A percentile compares a stretch with the other conserved stretches of the same genome.
Conservation (phyloP, 176 grass and related monocot species). For the Aegilops bicornis region DNA sequence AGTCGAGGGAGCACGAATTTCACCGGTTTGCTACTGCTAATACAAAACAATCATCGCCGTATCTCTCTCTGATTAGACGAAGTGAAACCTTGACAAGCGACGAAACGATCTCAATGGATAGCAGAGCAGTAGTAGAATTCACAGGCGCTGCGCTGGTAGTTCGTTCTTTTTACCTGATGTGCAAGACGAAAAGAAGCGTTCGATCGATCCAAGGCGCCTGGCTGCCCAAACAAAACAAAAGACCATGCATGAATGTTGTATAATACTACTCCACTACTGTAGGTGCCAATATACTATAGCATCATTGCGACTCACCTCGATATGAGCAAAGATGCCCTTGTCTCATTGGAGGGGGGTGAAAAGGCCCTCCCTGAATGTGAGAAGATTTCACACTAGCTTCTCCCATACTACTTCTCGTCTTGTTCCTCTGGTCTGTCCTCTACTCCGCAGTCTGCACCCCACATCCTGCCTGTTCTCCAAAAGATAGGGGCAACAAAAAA, state of each 20-base stretch:
- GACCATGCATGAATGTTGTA: neutral
- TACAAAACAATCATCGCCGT: no score
- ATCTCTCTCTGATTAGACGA: no score
- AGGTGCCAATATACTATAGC: neutral
- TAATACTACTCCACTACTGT: neutral
- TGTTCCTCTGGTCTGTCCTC: neutral
- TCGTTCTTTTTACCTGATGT: constrained; percentile 7
- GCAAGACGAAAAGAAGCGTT: constrained; percentile 1
- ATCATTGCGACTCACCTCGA: constrained; percentile 3
- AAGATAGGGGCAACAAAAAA: neutral
- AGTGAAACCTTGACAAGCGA: neutral
- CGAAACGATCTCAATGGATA: neutral
- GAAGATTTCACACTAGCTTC: constrained; percentile 5
- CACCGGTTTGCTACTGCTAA: no score
- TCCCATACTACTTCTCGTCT: neutral
- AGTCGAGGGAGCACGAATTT: neutral
- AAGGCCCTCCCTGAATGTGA: neutral
- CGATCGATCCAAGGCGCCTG: neutral
- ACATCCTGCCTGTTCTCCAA: constrained; percentile 19
- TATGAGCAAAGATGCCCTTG: neutral
- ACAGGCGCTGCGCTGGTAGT: neutral
- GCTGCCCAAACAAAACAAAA: neutral
- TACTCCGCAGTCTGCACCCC: neutral
- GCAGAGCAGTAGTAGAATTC: neutral
- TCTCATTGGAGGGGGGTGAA: constrained; percentile 14